Evolutionary conservation across 768 basidiomycete genomes (phyloP).

Genomic region (Tephrocybe sp.): DNA sequence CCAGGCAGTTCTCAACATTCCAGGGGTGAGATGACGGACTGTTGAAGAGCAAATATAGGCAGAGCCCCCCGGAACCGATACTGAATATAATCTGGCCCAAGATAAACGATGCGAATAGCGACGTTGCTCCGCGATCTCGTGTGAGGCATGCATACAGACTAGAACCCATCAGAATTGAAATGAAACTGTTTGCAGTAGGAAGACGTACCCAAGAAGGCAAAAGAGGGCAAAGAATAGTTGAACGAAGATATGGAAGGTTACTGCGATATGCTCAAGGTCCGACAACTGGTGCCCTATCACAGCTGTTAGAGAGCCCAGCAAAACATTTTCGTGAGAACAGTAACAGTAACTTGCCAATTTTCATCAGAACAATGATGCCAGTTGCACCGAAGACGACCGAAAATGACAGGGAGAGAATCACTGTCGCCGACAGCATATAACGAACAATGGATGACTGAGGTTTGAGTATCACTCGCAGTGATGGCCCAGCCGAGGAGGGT

Average conservation of each 20-base stretch:
- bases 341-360: conserved; percentile 3
- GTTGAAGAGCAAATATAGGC: conserved; percentile 26
- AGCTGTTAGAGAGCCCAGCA: neutral
- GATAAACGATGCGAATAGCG: conserved; percentile 19
- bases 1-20: conserved; percentile 9
- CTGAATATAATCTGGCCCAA: conserved; percentile 26
- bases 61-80: conserved; percentile 24
- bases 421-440: conserved; percentile 1
- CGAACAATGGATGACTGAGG: conserved; percentile 9
- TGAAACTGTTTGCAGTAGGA: neutral
- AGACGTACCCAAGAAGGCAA: conserved; percentile 18
- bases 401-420: conserved; percentile 8
- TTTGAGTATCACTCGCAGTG: neutral
- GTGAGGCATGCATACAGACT: conserved; percentile 18
- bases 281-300: conserved; percentile 12
- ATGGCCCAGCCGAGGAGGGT: conserved; percentile 2
- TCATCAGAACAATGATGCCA: conserved; percentile 9
- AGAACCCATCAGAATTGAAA: neutral
- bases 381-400: conserved; percentile 10
- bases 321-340: neutral
- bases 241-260: conserved; percentile 20
- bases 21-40: conserved; percentile 4
- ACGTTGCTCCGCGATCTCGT: conserved; percentile 8
- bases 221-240: conserved; percentile 14
- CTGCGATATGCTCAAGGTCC: conserved; percentile 16